These are phyloP conservation scores for Cytospora mali DNA, from an alignment of 2,329 filamentous ascomycete species.

Conservation along the genomic window DNA sequence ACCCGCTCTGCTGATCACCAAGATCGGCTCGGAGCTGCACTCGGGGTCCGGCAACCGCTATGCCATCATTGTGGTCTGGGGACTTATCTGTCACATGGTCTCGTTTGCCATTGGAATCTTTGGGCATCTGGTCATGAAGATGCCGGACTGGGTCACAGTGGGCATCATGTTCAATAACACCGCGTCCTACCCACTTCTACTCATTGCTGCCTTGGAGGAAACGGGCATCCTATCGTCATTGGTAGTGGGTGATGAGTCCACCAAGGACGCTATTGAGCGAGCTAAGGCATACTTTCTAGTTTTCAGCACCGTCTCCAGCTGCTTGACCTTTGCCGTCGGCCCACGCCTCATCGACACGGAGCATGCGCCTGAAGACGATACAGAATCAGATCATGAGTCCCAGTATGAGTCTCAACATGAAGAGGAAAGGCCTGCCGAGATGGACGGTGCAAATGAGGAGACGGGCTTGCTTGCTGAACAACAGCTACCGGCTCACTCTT, in stretches of 20 bases:
- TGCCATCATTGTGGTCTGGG: conserved; percentile 46
- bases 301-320: conserved; percentile 65
- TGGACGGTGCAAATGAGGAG: conserved; percentile 43
- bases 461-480: conserved; percentile 49
- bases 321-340: conserved; percentile 65
- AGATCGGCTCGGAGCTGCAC: conserved; percentile 47
- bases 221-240: conserved; percentile 60
- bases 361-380: conserved; percentile 39
- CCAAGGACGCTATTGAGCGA: conserved; percentile 53
- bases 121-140: conserved; percentile 41
- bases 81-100: conserved; percentile 42
- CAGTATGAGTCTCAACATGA: conserved; percentile 34
- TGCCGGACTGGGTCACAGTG: conserved; percentile 50
- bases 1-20: conserved; percentile 48
- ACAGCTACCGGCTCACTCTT: conserved; percentile 30
- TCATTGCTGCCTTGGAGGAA: conserved; percentile 45
- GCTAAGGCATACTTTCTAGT: conserved; percentile 67
- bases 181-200: conserved; percentile 48
- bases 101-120: conserved; percentile 46
- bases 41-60: conserved; percentile 41
- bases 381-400: conserved; percentile 10
- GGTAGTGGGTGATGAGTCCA: conserved; percentile 44
- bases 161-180: conserved; percentile 51
- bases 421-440: conserved; percentile 24
- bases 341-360: conserved; percentile 57